These are phyloP conservation scores for Backusella mclennaniae DNA, from an alignment of 192 early-diverging fungal species.

Conservation along the genomic window DNA sequence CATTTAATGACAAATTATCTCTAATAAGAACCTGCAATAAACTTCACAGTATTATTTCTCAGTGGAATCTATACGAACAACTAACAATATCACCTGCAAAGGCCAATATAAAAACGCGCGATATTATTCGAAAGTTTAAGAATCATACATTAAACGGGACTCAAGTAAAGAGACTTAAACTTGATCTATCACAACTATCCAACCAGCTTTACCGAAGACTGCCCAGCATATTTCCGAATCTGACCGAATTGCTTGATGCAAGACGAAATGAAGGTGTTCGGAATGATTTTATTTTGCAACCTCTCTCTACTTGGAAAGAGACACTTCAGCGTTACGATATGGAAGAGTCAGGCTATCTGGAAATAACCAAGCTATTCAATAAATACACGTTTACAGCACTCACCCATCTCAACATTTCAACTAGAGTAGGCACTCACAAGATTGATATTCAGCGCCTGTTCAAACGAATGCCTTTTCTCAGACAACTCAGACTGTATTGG, in stretches of 20 bases:
- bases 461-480: background rate
- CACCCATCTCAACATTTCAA: background rate
- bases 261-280: background rate
- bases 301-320: background rate
- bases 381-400: background rate
- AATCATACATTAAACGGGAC: background rate
- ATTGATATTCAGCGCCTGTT: background rate
- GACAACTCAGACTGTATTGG: background rate
- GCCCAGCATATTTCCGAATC: background rate
- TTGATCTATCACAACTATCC: background rate
- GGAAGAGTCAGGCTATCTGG: background rate
- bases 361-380: background rate
- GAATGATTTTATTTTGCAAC: background rate
- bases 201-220: background rate
- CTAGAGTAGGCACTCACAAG: background rate
- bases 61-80: background rate
- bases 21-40: background rate
- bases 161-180: background rate
- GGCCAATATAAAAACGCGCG: background rate
- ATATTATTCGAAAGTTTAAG: background rate
- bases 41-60: background rate
- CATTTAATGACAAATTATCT: background rate
- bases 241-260: background rate
- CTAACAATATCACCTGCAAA: background rate
- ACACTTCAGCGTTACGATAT: background rate